Percentiles rank a stretch among this genome's conserved stretches.
phyloP scores from a whole-genome alignment of 108 stramenopile genomes.

The Fragilaria radians region DNA sequence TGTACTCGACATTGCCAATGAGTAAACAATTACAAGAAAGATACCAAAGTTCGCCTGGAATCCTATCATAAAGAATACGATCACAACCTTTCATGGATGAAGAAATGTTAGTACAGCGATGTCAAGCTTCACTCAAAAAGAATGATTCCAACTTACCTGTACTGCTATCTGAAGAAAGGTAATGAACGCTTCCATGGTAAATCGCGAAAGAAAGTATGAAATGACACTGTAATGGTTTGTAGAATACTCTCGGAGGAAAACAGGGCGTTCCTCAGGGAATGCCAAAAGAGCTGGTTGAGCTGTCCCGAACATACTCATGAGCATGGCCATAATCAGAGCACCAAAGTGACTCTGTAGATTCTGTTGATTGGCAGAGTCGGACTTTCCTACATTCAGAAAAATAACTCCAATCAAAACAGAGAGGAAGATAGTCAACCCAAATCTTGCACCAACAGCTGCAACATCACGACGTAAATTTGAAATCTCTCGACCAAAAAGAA shows the following conservation, averaged over 20 bases:
- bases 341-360: constrained; percentile 42
- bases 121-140: not conserved
- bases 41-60: constrained; percentile 45
- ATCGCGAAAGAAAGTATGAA: constrained; percentile 62
- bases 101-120: not conserved
- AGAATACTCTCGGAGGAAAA: constrained; percentile 85
- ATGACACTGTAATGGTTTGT: constrained; percentile 73
- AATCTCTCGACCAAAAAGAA: constrained; percentile 57
- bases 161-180: constrained; percentile 9
- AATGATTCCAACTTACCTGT: not conserved
- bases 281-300: constrained; percentile 65
- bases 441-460: constrained; percentile 41
- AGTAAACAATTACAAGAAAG: constrained; percentile 35
- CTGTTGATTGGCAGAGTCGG: constrained; percentile 6
- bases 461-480: constrained; percentile 43
- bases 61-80: constrained; percentile 53
- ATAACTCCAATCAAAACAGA: constrained; percentile 57
- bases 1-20: constrained; percentile 52
- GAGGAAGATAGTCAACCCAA: constrained; percentile 55
- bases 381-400: constrained; percentile 55
- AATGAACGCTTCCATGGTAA: constrained; percentile 51
- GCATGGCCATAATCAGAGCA: constrained; percentile 52
- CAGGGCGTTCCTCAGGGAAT: constrained; percentile 82
- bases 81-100: constrained; percentile 16
- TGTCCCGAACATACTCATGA: constrained; percentile 71